phyloP scores from a whole-genome alignment of 192 early-diverging fungal genomes.

The Helicostylum pulchrum region DNA sequence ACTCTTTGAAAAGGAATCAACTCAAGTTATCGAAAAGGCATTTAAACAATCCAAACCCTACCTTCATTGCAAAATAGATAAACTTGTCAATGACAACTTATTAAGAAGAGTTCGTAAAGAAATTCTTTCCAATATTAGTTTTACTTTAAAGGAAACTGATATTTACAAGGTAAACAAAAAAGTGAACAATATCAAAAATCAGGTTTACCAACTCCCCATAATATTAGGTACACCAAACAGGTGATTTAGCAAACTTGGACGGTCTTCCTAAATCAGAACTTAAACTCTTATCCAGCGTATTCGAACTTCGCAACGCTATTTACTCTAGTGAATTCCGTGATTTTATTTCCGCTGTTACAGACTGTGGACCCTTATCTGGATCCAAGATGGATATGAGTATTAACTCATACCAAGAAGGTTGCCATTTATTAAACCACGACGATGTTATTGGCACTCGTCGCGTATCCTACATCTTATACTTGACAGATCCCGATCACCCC shows the following conservation, averaged over 20 bases:
- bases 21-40: conserved; percentile 3
- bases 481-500: conserved; percentile 57
- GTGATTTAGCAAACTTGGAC: conserved; percentile 79
- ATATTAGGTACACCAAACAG: conserved; percentile 61
- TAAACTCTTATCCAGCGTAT: conserved; percentile 48
- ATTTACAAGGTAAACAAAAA: conserved; percentile 57
- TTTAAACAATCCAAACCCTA: conserved; percentile 51
- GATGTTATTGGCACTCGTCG: conserved; percentile 76
- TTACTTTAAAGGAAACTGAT: conserved; percentile 82
- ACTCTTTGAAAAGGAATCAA: conserved; percentile 4
- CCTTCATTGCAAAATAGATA: conserved; percentile 56
- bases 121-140: conserved; percentile 56
- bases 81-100: conserved; percentile 59
- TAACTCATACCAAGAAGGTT: conserved; percentile 66
- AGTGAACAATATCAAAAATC: neutral
- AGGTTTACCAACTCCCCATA: neutral
- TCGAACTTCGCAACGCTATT: conserved; percentile 66
- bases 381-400: conserved; percentile 70
- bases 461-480: conserved; percentile 75
- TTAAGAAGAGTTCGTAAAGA: conserved; percentile 61
- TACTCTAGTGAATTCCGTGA: conserved; percentile 72
- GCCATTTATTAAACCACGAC: conserved; percentile 76
- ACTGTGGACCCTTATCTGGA: conserved; percentile 65
- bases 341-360: conserved; percentile 64
- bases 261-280: conserved; percentile 60